Percentiles rank a stretch among this genome's conserved stretches.
phyloP scores from a whole-genome alignment of 768 basidiomycete genomes.

The Kwoniella sp. region DNA sequence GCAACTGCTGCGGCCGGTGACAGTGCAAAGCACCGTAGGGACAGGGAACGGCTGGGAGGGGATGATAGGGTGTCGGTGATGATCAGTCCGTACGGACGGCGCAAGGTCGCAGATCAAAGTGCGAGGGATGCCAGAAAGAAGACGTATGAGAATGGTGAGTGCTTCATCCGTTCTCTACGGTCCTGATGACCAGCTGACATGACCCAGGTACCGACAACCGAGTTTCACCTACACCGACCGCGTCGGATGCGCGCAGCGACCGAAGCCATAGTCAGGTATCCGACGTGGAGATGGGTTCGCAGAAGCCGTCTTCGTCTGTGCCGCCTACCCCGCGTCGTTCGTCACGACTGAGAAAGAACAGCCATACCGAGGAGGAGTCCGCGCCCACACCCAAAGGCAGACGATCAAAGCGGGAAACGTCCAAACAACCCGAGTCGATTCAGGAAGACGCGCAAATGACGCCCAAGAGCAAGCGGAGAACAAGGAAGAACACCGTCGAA shows the following conservation, averaged over 20 bases:
- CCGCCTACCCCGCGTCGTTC: conserved; percentile 41
- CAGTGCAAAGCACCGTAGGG: conserved; percentile 23
- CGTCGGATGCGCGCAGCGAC: conserved; percentile 5
- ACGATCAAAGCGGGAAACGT: conserved; percentile 11
- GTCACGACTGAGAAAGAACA: conserved; percentile 24
- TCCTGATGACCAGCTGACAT: background rate
- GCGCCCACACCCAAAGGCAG: conserved; percentile 25
- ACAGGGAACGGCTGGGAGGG: conserved; percentile 31
- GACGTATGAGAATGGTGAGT: conserved; percentile 14
- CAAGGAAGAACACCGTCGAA: conserved; percentile 25
- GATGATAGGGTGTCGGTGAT: conserved; percentile 35
- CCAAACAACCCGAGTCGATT: conserved; percentile 12
- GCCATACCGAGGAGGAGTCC: conserved; percentile 17
- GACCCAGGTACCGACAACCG: background rate
- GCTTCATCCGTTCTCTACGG: background rate
- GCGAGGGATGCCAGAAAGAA: conserved; percentile 21
- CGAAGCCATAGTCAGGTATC: conserved; percentile 12
- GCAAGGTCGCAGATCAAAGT: conserved; percentile 29
- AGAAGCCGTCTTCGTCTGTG: conserved; percentile 4
- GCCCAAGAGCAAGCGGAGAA: conserved; percentile 17
- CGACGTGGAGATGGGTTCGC: conserved; percentile 21
- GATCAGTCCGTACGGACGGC: conserved; percentile 45
- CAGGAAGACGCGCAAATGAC: conserved; percentile 23
- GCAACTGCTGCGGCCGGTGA: conserved; percentile 42
- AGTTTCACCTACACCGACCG: conserved; percentile 5